These are phyloP conservation scores for Aspergillus sp. DNA, from an alignment of 2,329 filamentous ascomycete genomes.

Conservation along the genomic window DNA sequence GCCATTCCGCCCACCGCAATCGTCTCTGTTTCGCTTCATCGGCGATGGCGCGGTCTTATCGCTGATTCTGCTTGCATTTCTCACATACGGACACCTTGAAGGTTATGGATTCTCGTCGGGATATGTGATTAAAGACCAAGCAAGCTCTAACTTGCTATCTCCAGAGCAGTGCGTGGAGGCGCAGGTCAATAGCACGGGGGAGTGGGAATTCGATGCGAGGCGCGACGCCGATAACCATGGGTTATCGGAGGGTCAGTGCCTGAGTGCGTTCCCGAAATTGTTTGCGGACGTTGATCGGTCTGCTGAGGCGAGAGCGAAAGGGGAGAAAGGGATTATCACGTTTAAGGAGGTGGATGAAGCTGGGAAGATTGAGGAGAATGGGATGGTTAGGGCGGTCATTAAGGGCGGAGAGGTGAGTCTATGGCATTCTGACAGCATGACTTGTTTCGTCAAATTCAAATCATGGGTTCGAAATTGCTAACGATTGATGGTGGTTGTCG, in stretches of 20 bases:
- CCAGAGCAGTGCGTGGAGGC: background rate
- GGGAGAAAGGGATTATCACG: conserved; percentile 23
- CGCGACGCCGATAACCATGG: conserved; percentile 40
- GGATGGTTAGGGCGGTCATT: conserved; percentile 39
- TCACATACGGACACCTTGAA: conserved; percentile 20
- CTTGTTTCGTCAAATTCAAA: background rate
- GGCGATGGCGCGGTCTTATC: conserved; percentile 28
- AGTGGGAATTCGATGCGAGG: conserved; percentile 34
- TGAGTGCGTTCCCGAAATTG: conserved; percentile 42
- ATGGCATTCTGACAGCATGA: background rate
- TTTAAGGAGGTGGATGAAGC: conserved; percentile 37
- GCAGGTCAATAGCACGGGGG: background rate
- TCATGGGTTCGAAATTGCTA: background rate
- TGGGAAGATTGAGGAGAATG: conserved; percentile 28
- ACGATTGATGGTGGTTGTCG: background rate
- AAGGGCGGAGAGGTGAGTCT: conserved; percentile 36
- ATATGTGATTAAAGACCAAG: no score
- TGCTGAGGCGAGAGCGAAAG: conserved; percentile 18
- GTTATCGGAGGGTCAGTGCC: conserved; percentile 37
- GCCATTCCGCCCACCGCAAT: conserved; percentile 13
- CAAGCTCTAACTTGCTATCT: no score
- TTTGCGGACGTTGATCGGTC: conserved; percentile 38
- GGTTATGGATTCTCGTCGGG: no score
- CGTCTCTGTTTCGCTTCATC: conserved; percentile 29
- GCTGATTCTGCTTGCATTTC: conserved; percentile 28